These are phyloP conservation scores for Haberlea rhodopensis DNA, from an alignment of 257 asterid species.

Conservation along the genomic window DNA sequence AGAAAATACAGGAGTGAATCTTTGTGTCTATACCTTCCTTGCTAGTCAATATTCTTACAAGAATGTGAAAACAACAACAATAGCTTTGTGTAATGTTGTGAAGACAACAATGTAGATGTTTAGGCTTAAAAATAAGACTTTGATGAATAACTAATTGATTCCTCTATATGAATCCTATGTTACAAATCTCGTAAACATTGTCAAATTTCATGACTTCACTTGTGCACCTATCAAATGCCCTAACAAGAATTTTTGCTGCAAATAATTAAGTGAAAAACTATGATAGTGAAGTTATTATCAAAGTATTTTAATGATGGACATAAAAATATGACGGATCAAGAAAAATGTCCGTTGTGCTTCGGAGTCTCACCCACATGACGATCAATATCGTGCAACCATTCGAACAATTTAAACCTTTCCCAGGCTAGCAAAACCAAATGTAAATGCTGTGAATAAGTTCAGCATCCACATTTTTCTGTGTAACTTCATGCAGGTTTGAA, in stretches of 20 bases:
- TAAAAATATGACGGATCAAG: neutral
- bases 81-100: conserved; percentile 45
- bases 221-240: neutral
- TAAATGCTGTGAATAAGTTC: too few species aligned
- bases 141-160: neutral
- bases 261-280: too few species aligned
- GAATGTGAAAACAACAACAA: conserved; percentile 42
- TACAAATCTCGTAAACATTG: neutral
- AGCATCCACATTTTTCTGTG: too few species aligned
- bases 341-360: neutral
- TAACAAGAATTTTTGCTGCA: too few species aligned
- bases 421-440: too few species aligned
- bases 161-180: neutral
- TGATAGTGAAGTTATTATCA: neutral
- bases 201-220: neutral
- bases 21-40: conserved; percentile 45
- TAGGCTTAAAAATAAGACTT: neutral
- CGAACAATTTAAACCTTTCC: too few species aligned
- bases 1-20: conserved; percentile 37
- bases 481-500: too few species aligned
- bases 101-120: neutral
- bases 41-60: conserved; percentile 64
- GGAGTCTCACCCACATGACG: neutral
- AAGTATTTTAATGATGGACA: neutral
- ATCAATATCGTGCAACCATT: neutral